Evolutionary conservation across 805 yeast genomes (phyloP).

Genomic region (Wickerhamiella domercqiae): DNA sequence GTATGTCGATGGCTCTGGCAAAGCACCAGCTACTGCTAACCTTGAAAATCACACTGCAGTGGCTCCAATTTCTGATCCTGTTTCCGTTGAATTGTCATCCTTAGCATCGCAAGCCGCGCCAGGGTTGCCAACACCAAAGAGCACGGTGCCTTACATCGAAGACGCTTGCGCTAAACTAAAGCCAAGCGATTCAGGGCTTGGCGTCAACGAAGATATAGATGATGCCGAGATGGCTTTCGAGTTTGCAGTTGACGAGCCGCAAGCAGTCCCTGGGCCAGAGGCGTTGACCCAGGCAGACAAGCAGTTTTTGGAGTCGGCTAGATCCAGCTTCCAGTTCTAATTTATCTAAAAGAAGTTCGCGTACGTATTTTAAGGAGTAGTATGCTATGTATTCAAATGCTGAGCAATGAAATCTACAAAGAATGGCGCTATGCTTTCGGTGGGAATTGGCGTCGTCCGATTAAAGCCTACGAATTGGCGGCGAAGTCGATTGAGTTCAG

Average conservation of each 20-base stretch:
- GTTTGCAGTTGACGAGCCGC: not conserved
- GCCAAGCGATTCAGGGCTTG: not conserved
- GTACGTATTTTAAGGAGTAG: too few relatives aligned
- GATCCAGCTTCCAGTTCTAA: conserved; percentile 4
- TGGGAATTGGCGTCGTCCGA: conserved; percentile 59
- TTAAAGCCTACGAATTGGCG: conserved; percentile 73
- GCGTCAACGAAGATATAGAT: not conserved
- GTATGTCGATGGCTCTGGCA: too few relatives aligned
- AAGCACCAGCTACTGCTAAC: not conserved
- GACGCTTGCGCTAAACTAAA: not conserved
- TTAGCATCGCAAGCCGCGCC: too few relatives aligned
- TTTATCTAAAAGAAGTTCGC: too few relatives aligned
- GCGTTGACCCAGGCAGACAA: not conserved
- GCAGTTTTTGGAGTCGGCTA: conserved; percentile 1
- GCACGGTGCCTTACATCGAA: not conserved
- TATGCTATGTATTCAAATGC: too few relatives aligned
- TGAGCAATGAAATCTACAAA: conserved; percentile 67
- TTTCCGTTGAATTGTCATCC: not conserved
- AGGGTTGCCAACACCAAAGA: not conserved
- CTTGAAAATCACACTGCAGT: not conserved
- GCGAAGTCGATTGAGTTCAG: conserved; percentile 70
- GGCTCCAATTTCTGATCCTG: not conserved
- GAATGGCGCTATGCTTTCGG: conserved; percentile 48
- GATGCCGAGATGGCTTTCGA: not conserved
- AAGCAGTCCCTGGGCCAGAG: too few relatives aligned